A percentile compares a stretch with the other conserved stretches of the same genome.
Evolutionary conservation across 768 basidiomycete genomes (phyloP).

Genomic region (Porpolomopsis calyptriformis): DNA sequence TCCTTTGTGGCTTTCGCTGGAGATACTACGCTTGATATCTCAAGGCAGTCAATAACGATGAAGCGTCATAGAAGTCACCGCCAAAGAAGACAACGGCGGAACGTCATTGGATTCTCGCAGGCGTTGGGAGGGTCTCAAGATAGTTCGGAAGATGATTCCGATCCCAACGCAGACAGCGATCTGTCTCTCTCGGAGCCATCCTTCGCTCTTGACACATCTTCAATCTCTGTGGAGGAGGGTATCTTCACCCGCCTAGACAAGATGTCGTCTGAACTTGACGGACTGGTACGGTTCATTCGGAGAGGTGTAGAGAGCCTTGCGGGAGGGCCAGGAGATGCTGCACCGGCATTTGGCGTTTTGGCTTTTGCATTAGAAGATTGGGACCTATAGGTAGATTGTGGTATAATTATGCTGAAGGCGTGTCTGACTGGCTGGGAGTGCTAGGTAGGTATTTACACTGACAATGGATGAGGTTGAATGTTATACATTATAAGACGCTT

Average conservation of each 20-base stretch:
- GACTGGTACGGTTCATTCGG: constrained; percentile 56
- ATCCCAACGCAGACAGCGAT: constrained; percentile 21
- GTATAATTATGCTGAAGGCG: constrained; percentile 1
- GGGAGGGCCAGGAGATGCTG: constrained; percentile 46
- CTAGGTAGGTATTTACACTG: too few relatives aligned
- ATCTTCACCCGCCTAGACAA: constrained; percentile 45
- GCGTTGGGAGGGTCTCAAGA: constrained; percentile 23
- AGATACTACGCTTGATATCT: constrained; percentile 48
- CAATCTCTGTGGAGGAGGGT: constrained; percentile 33
- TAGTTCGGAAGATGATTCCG: constrained; percentile 39
- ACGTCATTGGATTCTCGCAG: constrained; percentile 53
- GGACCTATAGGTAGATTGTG: constrained; percentile 35
- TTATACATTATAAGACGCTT: constrained; percentile 5
- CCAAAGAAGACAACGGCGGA: constrained; percentile 40
- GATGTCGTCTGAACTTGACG: constrained; percentile 60
- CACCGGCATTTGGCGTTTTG: constrained; percentile 56
- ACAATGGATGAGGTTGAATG: too few relatives aligned
- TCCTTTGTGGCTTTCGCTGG: constrained; percentile 52
- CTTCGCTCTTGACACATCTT: constrained; percentile 30
- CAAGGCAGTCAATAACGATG: constrained; percentile 39
- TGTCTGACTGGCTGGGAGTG: neutral
- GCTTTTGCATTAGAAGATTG: constrained; percentile 75
- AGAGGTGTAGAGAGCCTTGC: constrained; percentile 62
- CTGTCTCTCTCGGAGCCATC: constrained; percentile 25
- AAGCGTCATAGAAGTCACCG: constrained; percentile 55